Percentiles rank a stretch among this genome's conserved stretches.
These are phyloP conservation scores for Persicaria tinctoria DNA, from an alignment of 148 eudicot species.

Conservation along the genomic window DNA sequence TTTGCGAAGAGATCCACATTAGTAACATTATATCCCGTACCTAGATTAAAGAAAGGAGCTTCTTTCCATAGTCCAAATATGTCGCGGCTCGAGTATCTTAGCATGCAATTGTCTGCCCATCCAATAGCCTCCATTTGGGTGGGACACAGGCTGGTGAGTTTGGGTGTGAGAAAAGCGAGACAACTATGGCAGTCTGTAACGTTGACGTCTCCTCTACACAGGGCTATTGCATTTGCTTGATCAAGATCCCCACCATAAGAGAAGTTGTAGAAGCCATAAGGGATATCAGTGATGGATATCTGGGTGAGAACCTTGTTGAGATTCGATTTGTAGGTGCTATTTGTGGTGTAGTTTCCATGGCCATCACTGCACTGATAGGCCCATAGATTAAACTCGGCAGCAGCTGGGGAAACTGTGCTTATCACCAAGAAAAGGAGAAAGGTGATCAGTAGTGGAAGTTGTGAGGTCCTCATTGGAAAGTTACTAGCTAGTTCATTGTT, in stretches of 20 bases:
- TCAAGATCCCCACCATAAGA: constrained; percentile 21
- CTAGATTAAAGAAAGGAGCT: too few relatives aligned
- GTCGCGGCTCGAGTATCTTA: constrained; percentile 3
- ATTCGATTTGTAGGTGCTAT: constrained; percentile 20
- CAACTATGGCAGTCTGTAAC: constrained; percentile 11
- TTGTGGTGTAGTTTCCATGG: constrained; percentile 20
- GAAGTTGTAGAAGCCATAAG: constrained; percentile 36
- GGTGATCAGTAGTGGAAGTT: neutral
- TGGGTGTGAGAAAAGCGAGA: constrained; percentile 4
- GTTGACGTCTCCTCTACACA: constrained; percentile 20
- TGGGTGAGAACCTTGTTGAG: constrained; percentile 14
- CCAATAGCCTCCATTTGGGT: constrained; percentile 19
- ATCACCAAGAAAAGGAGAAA: neutral
- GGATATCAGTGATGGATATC: constrained; percentile 14
- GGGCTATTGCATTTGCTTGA: constrained; percentile 20
- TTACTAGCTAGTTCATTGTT: too few relatives aligned
- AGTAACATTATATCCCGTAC: too few relatives aligned
- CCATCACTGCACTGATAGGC: neutral
- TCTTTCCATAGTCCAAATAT: neutral
- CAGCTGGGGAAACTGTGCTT: neutral
- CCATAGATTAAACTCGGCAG: constrained; percentile 14
- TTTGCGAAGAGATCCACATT: too few relatives aligned
- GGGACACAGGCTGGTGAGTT: constrained; percentile 10
- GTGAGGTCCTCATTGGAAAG: neutral
- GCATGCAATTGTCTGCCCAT: constrained; percentile 16